Conservation (phyloP, 225 moss, liverwort and hornwort genomes). For the Takakia lepidozioides region DNA sequence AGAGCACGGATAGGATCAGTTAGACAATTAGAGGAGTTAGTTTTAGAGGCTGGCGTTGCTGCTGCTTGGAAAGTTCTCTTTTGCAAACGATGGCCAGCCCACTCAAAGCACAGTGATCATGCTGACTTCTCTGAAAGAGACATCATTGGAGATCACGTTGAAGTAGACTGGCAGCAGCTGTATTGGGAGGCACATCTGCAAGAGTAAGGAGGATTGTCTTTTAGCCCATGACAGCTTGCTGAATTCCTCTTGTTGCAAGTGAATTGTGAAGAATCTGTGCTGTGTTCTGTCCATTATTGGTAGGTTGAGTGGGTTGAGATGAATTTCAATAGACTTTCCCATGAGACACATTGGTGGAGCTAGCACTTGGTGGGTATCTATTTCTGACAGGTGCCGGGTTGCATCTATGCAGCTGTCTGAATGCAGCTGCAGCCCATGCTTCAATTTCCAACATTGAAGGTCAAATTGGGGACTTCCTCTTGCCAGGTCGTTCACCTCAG, state of each 20-base stretch:
- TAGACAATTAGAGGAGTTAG: slow-evolving; percentile 15
- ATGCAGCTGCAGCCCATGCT: slow-evolving; percentile 19
- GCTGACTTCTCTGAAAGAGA: slow-evolving; percentile 3
- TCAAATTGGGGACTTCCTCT: slow-evolving; percentile 19
- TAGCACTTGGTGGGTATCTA: no score
- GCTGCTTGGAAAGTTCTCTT: slow-evolving; percentile 29
- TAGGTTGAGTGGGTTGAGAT: no score
- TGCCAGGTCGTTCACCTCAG: slow-evolving; percentile 22
- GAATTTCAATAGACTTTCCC: no score
- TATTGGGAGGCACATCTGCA: slow-evolving; percentile 49
- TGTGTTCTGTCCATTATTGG: no score
- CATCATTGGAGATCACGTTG: slow-evolving; percentile 9
- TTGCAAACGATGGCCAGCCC: slow-evolving; percentile 22
- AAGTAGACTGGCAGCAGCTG: slow-evolving; percentile 36
- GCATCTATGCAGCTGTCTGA: slow-evolving; percentile 28
- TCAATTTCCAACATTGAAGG: slow-evolving; percentile 20
- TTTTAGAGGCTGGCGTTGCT: slow-evolving; percentile 17
- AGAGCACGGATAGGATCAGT: slow-evolving; percentile 19
- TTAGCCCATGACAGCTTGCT: no score
- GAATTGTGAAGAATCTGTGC: no score
- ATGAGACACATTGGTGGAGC: no score
- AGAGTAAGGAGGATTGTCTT: slow-evolving; percentile 21
- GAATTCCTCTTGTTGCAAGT: no score
- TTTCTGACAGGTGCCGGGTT: no score
- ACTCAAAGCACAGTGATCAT: slow-evolving; percentile 6